Evolutionary conservation across 495 filamentous ascomycete species (phyloP), one percentile per base, ranked within the genome.

Genomic region (Halenospora varia): DNA sequence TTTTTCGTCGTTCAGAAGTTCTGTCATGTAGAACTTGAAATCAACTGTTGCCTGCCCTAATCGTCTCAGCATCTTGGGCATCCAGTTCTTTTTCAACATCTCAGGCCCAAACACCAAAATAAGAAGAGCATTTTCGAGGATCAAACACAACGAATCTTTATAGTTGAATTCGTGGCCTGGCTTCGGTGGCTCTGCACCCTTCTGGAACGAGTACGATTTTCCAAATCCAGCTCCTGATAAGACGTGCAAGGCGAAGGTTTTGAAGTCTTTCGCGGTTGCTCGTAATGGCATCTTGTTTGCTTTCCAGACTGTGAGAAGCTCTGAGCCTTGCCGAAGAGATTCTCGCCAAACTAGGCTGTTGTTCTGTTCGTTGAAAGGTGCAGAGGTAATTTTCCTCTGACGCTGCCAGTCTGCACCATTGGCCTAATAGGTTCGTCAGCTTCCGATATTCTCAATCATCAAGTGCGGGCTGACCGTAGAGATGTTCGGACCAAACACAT

Each of bases 321-420:
- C 25, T 3, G 25, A 10, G 2, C 23, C 50, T 18, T 52, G 17
- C 62, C 46, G 77, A 75, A 79, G 59, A 0, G 62, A 58, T 42
- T 77, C 69, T 3, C 62, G 24, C 77, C 77, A 82, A 0, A 81
- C 77, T 1, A 77, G 51, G 10, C 56, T 54, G 48, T 75, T 78
- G 59, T 73, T 78, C 49, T 71, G 73, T 56, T 83, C 77, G 41
- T 73, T 77, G 66, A 82, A 80, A 10, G 70, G 68, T 0, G 61
- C 53, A 2, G 69, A 64, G 0, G 73, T 68, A 9, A 75, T 56
- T 49, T 75, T 79, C 15, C 78, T 70, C 50, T 78, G 75, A 18
- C 62, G 70, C 17, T 72, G 68, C 78, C 79, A 83, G n/a, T 73
- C 66, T 0, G 61, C 49, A n/a, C 73, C 73, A 18, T 62, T 29